A percentile compares a stretch with the other conserved stretches of the same genome.
Evolutionary conservation across 129 eudicot species (phyloP).

Genomic region (Arctium minus): DNA sequence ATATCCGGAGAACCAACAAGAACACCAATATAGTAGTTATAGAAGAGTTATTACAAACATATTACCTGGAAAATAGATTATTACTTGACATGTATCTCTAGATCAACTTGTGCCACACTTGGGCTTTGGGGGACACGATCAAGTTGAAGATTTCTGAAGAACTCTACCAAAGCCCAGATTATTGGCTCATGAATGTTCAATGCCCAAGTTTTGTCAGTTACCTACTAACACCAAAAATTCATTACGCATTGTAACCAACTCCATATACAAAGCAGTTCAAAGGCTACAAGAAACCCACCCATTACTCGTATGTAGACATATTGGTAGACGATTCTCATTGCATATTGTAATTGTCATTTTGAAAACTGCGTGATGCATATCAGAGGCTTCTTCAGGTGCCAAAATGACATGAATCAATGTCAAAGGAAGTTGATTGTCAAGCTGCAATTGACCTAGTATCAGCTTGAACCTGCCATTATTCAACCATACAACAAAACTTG

Average conservation of each 20-base stretch:
- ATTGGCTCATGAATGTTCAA: conserved; percentile 93
- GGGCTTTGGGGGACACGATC: too few relatives aligned
- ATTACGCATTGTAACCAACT: conserved; percentile 7
- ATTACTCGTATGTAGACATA: conserved; percentile 84
- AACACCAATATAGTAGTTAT: too few relatives aligned
- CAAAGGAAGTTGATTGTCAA: conserved; percentile 95
- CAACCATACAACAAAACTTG: neutral
- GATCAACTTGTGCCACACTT: too few relatives aligned
- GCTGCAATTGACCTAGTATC: conserved; percentile 77
- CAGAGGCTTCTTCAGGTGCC: conserved; percentile 87
- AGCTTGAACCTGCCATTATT: conserved; percentile 74
- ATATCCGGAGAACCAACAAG: too few relatives aligned
- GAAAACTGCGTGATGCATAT: conserved; percentile 68
- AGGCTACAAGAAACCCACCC: neutral
- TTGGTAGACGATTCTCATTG: conserved; percentile 78
- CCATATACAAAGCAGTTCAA: conserved; percentile 1
- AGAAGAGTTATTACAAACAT: neutral
- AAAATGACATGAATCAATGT: conserved; percentile 87
- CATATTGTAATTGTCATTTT: conserved; percentile 72
- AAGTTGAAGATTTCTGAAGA: too few relatives aligned
- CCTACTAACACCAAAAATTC: conserved; percentile 39
- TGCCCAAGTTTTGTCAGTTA: conserved; percentile 79
- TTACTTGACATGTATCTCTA: conserved; percentile 90
- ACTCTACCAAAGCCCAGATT: too few relatives aligned
- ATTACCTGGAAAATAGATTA: conserved; percentile 13